Evolutionary conservation across 805 yeast genomes (phyloP).

Genomic region (Pichia ethanolica): DNA sequence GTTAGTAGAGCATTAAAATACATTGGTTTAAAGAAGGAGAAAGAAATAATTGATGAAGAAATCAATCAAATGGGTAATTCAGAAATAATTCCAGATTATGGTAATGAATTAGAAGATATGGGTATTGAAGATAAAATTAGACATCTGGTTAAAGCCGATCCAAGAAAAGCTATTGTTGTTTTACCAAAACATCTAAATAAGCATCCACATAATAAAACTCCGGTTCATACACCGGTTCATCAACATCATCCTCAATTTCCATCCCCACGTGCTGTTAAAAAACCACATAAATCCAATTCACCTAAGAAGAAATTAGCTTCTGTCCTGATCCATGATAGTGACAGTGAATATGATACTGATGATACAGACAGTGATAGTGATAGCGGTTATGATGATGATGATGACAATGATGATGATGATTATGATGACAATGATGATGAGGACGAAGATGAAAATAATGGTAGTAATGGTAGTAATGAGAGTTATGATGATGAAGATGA

Average conservation of each 20-base stretch:
- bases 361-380: slow-evolving; percentile 14
- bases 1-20: slow-evolving; percentile 18
- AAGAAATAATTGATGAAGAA: slow-evolving; percentile 17
- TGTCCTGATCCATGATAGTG: slow-evolving; percentile 3
- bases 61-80: slow-evolving; percentile 13
- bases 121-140: slow-evolving; percentile 22
- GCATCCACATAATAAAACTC: background rate
- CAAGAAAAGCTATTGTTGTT: slow-evolving; percentile 15
- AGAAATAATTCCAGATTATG: slow-evolving; percentile 17
- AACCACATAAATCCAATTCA: background rate
- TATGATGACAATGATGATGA: slow-evolving; percentile 12
- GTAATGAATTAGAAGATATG: slow-evolving; percentile 5
- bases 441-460: slow-evolving; percentile 15
- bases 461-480: slow-evolving; percentile 15
- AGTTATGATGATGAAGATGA: slow-evolving; percentile 12
- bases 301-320: background rate
- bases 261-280: background rate
- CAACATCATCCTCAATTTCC: background rate
- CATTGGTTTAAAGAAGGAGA: slow-evolving; percentile 21
- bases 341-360: background rate
- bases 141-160: slow-evolving; percentile 20
- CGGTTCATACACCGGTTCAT: too few species aligned
- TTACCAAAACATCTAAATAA: slow-evolving; percentile 5
- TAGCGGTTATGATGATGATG: slow-evolving; percentile 9
- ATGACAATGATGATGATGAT: slow-evolving; percentile 13